Percentiles rank a stretch among this genome's conserved stretches.
phyloP scores from a whole-genome alignment of 2,329 filamentous ascomycete genomes.

The Talaromyces verruculosus region DNA sequence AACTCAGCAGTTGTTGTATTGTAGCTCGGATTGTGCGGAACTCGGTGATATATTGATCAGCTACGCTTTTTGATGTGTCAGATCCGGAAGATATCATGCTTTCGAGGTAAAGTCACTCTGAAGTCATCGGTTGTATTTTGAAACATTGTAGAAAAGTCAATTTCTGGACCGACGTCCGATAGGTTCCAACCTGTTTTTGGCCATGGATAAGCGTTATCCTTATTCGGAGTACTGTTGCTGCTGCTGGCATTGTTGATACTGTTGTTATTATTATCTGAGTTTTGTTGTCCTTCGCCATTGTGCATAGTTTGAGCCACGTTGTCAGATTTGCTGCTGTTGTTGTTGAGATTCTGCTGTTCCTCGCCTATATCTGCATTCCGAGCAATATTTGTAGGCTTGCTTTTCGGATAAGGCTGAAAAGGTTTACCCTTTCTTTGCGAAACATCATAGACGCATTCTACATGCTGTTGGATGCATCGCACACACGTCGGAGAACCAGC shows the following conservation, averaged over 20 bases:
- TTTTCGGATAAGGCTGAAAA: not conserved
- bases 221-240: not conserved
- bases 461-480: not conserved
- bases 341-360: not conserved
- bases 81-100: not conserved
- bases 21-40: not conserved
- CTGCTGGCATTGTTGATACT: not conserved
- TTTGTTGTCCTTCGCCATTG: not conserved
- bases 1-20: not conserved
- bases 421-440: not conserved
- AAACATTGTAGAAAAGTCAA: not conserved
- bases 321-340: not conserved
- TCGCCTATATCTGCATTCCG: not conserved
- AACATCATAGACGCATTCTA: not conserved
- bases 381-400: not conserved
- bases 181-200: not conserved
- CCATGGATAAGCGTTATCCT: not conserved
- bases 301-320: not conserved
- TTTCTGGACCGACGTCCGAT: not conserved
- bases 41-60: not conserved
- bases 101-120: not conserved
- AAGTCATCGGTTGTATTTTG: not conserved
- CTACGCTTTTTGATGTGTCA: not conserved
- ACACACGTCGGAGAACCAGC: not conserved
- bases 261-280: not conserved